Percentiles rank a stretch among this genome's conserved stretches.
These are phyloP conservation scores for Dissophora globulifera DNA, from an alignment of 192 early-diverging fungal species.

Conservation along the genomic window DNA sequence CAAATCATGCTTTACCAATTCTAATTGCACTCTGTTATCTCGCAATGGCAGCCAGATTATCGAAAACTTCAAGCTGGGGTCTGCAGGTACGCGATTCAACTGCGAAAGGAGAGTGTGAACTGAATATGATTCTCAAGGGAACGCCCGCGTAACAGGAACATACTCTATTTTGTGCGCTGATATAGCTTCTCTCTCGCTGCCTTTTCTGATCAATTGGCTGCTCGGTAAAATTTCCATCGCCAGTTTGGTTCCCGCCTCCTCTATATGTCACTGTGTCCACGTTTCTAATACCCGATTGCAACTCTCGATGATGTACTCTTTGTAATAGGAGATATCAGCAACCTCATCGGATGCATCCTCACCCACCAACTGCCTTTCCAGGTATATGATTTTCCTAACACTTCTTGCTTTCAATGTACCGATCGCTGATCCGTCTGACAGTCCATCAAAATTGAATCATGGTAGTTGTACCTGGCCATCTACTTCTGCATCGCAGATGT, in stretches of 20 bases:
- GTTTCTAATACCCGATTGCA: too few relatives aligned
- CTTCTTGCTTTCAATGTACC: too few relatives aligned
- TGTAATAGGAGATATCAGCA: conserved; percentile 76
- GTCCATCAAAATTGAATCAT: background rate
- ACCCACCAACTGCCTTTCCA: conserved; percentile 85
- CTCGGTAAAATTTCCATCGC: conserved; percentile 48
- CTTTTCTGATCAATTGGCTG: conserved; percentile 73
- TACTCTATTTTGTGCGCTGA: background rate
- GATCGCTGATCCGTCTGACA: too few relatives aligned
- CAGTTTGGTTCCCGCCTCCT: too few relatives aligned
- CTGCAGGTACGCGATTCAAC: conserved; percentile 44
- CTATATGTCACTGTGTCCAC: too few relatives aligned
- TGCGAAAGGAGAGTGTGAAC: too few relatives aligned
- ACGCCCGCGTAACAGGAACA: too few relatives aligned
- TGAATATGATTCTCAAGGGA: too few relatives aligned
- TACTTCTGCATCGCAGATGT: conserved; percentile 59
- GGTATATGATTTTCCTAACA: conserved; percentile 25
- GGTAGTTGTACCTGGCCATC: conserved; percentile 61
- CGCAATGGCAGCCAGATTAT: conserved; percentile 54
- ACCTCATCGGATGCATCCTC: conserved; percentile 74
- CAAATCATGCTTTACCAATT: too few relatives aligned
- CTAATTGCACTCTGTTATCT: too few relatives aligned
- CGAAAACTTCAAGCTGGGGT: conserved; percentile 62
- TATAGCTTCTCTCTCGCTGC: conserved; percentile 62
- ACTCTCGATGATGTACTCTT: too few relatives aligned